Evolutionary conservation across 2,329 filamentous ascomycete genomes (phyloP).

Genomic region (Aureobasidium sp.): DNA sequence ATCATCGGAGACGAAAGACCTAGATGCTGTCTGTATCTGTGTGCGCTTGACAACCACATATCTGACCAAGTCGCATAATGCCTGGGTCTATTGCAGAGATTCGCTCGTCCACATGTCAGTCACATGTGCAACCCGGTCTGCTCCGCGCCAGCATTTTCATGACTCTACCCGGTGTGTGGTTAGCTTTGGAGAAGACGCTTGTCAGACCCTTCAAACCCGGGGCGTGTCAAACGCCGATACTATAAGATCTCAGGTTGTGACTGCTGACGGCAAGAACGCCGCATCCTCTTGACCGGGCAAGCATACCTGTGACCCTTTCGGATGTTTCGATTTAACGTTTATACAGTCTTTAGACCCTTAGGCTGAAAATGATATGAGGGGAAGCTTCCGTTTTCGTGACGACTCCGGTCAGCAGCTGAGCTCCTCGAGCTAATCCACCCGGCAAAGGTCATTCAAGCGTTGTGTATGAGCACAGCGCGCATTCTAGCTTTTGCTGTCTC

Average conservation of each 20-base stretch:
- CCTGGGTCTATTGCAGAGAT: not conserved
- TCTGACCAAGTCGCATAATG: not conserved
- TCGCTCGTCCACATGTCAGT: not conserved
- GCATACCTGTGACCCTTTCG: not conserved
- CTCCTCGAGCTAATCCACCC: not conserved
- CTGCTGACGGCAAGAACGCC: constrained; percentile 9
- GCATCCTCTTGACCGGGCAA: constrained; percentile 3
- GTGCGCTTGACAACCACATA: not conserved
- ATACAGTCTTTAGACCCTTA: constrained; percentile 4
- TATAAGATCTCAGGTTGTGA: not conserved
- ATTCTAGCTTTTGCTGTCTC: not conserved
- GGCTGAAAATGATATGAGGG: not conserved
- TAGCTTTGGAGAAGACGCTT: constrained; percentile 8
- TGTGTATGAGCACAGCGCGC: not conserved
- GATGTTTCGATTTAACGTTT: constrained; percentile 1
- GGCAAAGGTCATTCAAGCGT: not conserved
- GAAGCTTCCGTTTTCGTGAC: not conserved
- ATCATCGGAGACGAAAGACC: not conserved
- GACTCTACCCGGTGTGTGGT: constrained; percentile 7
- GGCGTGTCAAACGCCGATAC: not conserved
- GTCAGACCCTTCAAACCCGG: not conserved
- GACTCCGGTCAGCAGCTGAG: not conserved
- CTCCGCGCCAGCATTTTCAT: not conserved
- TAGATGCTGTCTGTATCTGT: not conserved
- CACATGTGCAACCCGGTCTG: constrained; percentile 1